These are phyloP conservation scores for Talaromyces ruber DNA, from an alignment of 495 filamentous ascomycete species.

Conservation along the genomic window DNA sequence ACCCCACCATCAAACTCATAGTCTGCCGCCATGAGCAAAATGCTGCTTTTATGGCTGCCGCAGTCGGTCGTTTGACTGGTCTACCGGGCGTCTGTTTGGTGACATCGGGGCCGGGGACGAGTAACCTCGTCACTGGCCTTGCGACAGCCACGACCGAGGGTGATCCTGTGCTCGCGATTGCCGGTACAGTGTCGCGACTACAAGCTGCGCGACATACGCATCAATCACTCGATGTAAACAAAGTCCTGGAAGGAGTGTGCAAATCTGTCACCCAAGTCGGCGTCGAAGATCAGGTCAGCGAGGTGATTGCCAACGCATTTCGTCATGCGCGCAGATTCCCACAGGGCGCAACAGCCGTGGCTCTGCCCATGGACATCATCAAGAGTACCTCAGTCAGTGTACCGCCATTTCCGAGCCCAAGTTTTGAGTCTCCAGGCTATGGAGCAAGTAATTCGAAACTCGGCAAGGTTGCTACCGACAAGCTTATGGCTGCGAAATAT, in stretches of 20 bases:
- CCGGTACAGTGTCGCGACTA: constrained; percentile 2
- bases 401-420: neutral
- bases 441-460: constrained; percentile 2
- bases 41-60: constrained; percentile 58
- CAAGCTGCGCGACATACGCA: constrained; percentile 5
- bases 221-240: constrained; percentile 5
- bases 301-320: constrained; percentile 5
- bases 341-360: constrained; percentile 3
- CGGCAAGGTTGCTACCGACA: constrained; percentile 1
- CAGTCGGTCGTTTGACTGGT: constrained; percentile 51
- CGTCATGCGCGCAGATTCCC: constrained; percentile 5
- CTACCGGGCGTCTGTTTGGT: constrained; percentile 54
- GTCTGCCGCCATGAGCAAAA: constrained; percentile 56
- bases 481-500: constrained; percentile 1
- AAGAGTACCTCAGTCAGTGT: constrained; percentile 4
- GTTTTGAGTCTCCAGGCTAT: constrained; percentile 3
- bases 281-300: constrained; percentile 7
- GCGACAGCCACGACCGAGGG: constrained; percentile 3
- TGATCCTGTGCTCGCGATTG: constrained; percentile 5
- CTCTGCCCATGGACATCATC: constrained; percentile 4
- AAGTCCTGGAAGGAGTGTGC: constrained; percentile 4
- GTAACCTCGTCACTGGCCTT: constrained; percentile 46
- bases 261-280: constrained; percentile 6
- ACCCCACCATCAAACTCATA: constrained; percentile 33
- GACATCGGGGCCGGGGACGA: constrained; percentile 56